A percentile compares a stretch with the other conserved stretches of the same genome.
These are phyloP conservation scores for Dactylellina leptospora DNA, from an alignment of 2,329 filamentous ascomycete species.

Conservation along the genomic window DNA sequence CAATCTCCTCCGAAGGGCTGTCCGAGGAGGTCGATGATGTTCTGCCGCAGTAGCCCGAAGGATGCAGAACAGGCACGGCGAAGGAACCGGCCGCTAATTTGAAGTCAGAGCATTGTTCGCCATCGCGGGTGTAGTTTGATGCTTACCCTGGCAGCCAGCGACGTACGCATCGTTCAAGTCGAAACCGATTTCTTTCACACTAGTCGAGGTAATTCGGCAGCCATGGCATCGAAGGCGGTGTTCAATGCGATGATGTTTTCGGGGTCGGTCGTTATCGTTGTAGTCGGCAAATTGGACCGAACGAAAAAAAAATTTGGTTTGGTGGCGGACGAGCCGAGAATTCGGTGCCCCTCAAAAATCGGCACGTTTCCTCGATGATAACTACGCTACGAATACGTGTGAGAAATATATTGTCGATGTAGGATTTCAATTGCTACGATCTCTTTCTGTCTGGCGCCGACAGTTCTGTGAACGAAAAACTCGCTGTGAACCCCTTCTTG, in stretches of 20 bases:
- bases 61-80: slow-evolving; percentile 48
- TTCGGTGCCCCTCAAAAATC: background rate
- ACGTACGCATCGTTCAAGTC: slow-evolving; percentile 33
- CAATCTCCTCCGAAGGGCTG: slow-evolving; percentile 20
- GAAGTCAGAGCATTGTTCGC: slow-evolving; percentile 17
- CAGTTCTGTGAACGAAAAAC: slow-evolving; percentile 35
- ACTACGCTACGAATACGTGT: too few relatives aligned
- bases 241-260: slow-evolving; percentile 2
- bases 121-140: background rate
- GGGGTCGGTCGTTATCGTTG: slow-evolving; percentile 5
- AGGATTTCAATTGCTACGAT: background rate
- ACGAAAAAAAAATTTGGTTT: slow-evolving; percentile 12
- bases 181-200: slow-evolving; percentile 3
- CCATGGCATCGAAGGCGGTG: slow-evolving; percentile 2
- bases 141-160: slow-evolving; percentile 39
- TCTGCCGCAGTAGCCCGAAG: slow-evolving; percentile 38
- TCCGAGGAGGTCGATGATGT: slow-evolving; percentile 26
- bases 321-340: background rate
- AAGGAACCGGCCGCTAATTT: slow-evolving; percentile 30
- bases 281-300: slow-evolving; percentile 3
- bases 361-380: too few relatives aligned
- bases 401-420: too few relatives aligned
- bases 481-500: slow-evolving; percentile 61
- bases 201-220: background rate
- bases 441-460: slow-evolving; percentile 33